Conservation (phyloP, 306 rosid genomes). For the Citrullus amarus region DNA sequence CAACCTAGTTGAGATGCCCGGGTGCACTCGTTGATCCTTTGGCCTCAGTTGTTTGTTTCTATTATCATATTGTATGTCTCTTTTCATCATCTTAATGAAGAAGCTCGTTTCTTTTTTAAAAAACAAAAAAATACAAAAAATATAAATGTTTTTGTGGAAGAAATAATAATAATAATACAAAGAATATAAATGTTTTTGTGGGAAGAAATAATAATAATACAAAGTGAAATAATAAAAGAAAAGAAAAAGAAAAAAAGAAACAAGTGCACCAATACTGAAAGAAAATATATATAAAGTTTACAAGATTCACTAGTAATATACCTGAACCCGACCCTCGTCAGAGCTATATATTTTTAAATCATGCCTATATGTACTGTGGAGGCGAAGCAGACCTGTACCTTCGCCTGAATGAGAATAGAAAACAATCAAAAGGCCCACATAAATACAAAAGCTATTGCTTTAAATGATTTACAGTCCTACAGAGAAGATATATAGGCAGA, state of each 20-base stretch:
- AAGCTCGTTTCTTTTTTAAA: too few relatives aligned
- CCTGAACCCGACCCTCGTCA: conserved; percentile 99
- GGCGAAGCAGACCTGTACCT: conserved; percentile 96
- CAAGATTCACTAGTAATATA: conserved; percentile 17
- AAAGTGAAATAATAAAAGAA: neutral
- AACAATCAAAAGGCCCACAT: conserved; percentile 2
- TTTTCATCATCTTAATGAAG: too few relatives aligned
- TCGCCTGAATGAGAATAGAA: conserved; percentile 57
- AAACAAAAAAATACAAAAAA: too few relatives aligned
- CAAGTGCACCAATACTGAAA: neutral
- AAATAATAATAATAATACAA: neutral
- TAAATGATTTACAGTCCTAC: neutral
- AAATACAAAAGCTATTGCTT: neutral
- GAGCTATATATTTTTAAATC: conserved; percentile 97
- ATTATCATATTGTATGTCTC: too few relatives aligned
- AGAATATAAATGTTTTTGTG: neutral
- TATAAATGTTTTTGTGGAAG: too few relatives aligned
- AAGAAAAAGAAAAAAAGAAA: neutral
- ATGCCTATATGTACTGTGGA: conserved; percentile 95
- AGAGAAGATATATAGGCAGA: neutral
- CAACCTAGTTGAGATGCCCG: too few relatives aligned
- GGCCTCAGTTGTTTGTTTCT: too few relatives aligned
- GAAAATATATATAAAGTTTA: neutral
- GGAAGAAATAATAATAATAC: neutral
- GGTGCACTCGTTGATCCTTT: too few relatives aligned